Evolutionary conservation across 2,329 filamentous ascomycete species (phyloP).

Genomic region (Pseudopyricularia javanii): DNA sequence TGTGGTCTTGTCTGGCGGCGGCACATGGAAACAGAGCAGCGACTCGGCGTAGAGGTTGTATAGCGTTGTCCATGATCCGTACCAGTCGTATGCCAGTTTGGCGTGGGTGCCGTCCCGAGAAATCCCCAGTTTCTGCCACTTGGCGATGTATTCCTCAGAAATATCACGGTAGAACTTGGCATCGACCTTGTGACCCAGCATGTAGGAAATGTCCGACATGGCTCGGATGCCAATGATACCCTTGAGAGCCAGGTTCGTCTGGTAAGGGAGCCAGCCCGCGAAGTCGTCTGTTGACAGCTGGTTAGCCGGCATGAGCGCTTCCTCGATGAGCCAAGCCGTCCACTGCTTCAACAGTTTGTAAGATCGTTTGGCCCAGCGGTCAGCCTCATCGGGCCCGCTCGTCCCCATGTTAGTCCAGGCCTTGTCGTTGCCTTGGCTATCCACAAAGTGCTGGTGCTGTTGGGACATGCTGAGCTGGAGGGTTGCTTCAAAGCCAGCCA

Average conservation of each 20-base stretch:
- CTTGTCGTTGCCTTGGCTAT: constrained; percentile 15
- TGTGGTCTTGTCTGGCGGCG: not conserved
- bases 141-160: constrained; percentile 52
- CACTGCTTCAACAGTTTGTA: constrained; percentile 66
- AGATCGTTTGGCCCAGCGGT: constrained; percentile 31
- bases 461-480: constrained; percentile 4
- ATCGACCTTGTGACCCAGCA: constrained; percentile 46
- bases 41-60: constrained; percentile 63
- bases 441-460: constrained; percentile 6
- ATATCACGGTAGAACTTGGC: constrained; percentile 49
- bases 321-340: constrained; percentile 61
- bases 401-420: constrained; percentile 37
- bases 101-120: constrained; percentile 57
- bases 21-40: constrained; percentile 20
- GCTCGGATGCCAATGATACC: constrained; percentile 69
- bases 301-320: constrained; percentile 57
- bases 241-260: constrained; percentile 66
- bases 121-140: constrained; percentile 58
- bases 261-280: constrained; percentile 60
- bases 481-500: constrained; percentile 26
- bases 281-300: constrained; percentile 72
- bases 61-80: constrained; percentile 65
- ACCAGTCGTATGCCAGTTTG: constrained; percentile 65
- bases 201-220: constrained; percentile 55
- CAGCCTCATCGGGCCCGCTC: constrained; percentile 30